A percentile compares a stretch with the other conserved stretches of the same genome.
Conservation (phyloP, 345 rosid species). For the Citrus inodora region DNA sequence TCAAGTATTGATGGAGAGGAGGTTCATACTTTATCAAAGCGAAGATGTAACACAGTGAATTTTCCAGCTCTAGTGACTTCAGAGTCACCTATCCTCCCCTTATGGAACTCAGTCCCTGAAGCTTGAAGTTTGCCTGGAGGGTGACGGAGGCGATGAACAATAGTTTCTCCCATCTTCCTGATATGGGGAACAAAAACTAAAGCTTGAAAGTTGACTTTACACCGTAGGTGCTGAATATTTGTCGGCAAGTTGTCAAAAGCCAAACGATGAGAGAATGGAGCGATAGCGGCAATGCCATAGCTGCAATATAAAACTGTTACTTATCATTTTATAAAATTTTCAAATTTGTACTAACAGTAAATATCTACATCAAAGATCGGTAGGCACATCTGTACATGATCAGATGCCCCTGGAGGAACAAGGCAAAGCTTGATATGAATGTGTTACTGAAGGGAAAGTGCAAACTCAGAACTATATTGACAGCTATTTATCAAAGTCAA, state of each 20-base stretch:
- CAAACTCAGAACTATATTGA: neutral
- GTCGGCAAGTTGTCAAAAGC: conserved; percentile 76
- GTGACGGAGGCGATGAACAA: conserved; percentile 60
- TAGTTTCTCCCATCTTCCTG: conserved; percentile 53
- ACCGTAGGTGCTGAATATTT: conserved; percentile 74
- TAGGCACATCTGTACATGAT: neutral
- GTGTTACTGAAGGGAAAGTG: neutral
- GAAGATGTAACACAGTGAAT: conserved; percentile 88
- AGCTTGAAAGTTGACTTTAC: conserved; percentile 93
- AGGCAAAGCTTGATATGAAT: neutral
- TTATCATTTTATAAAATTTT: neutral
- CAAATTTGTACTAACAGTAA: neutral
- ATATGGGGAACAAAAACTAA: conserved; percentile 63
- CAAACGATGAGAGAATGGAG: conserved; percentile 93
- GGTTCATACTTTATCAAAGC: conserved; percentile 79
- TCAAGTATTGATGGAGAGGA: neutral
- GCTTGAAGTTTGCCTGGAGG: conserved; percentile 35
- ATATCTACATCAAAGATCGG: neutral
- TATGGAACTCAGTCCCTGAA: conserved; percentile 31
- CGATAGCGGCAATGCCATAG: conserved; percentile 86
- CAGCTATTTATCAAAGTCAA: neutral
- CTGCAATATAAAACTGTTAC: conserved; percentile 37
- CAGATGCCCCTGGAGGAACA: neutral
- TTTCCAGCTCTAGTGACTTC: conserved; percentile 51
- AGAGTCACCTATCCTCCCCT: conserved; percentile 30